Base-by-base conservation (phyloP, 2,329 filamentous ascomycete species). In the Zymoseptoria pseudotritici region DNA sequence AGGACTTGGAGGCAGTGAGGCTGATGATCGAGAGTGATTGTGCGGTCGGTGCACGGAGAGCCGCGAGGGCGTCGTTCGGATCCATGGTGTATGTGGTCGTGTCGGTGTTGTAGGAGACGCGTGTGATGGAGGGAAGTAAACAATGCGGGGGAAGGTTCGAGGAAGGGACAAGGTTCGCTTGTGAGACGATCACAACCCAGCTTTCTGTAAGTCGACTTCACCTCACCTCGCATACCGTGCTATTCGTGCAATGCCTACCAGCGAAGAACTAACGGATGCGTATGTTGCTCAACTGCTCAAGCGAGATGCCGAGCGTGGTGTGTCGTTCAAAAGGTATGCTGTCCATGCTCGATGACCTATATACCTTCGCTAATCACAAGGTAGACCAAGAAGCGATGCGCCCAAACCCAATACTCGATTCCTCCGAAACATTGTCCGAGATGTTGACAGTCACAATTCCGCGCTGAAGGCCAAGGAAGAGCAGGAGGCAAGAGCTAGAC, bases 331-430 rank as follows among this genome's bases (percentile, higher is more conserved):
- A 46, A 46, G 36, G 36, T 46, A 46, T n/a, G 36, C 17, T n/a
- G 11, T 46, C 4, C 87, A 65, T 13, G 56, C 60, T 7, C 59
- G 58, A 20, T 61, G 59, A 9, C 58, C 61, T 19, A 26, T 65
- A 8, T 54, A 56, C 50, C 50, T 17, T 46, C 5, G 36, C 36
- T 46, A 4, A 46, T 46, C 36, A 36, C 52, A 50, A 54, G 56
- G 57, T 21, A 56, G 58, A 21, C 61, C 59, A 4, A 57, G 62
- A 55, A 60, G 63, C 17, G 65, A 71, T 65, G 83, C 82, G 64
- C 90, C 90, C 0, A 97, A 93, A 72, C 92, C 93, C 2, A 97
- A 99, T 70, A 97, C 90, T 0, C 84, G 89, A 36, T 97, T 97
- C 72, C 78, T 99, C 50, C 86, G 86, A 60, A 88, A 94, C 69